Conservation (phyloP, 2,329 filamentous ascomycete species). For the Arthrinium puccinioides region DNA sequence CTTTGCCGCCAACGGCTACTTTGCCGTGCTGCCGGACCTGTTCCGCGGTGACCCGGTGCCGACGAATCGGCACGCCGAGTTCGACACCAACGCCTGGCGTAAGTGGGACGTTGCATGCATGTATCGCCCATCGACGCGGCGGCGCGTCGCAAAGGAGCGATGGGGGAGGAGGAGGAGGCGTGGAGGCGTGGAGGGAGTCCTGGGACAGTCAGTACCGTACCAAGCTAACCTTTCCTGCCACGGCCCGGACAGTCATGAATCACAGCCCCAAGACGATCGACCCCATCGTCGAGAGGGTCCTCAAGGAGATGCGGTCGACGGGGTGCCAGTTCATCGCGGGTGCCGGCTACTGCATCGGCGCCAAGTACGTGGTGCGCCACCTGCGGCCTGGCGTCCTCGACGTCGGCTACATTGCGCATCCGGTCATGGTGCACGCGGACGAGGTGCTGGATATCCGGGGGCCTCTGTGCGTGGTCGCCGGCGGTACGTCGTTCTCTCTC, state of each 20-base stretch:
- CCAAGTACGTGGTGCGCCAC: slow-evolving; percentile 31
- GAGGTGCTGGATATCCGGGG: slow-evolving; percentile 36
- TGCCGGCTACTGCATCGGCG: slow-evolving; percentile 38
- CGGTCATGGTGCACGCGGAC: slow-evolving; percentile 35
- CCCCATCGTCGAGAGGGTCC: slow-evolving; percentile 21
- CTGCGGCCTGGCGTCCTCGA: slow-evolving; percentile 33
- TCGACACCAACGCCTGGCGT: slow-evolving; percentile 24
- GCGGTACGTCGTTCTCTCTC: slow-evolving; percentile 21
- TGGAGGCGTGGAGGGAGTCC: too few species aligned
- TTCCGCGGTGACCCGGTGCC: slow-evolving; percentile 48
- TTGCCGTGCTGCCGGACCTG: slow-evolving; percentile 53
- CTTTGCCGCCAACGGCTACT: slow-evolving; percentile 55
- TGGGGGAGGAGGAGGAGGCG: too few species aligned
- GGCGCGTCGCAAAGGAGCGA: too few species aligned
- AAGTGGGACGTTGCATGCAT: too few species aligned
- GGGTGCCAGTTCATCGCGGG: slow-evolving; percentile 28
- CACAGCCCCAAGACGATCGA: slow-evolving; percentile 23
- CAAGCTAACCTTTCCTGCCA: too few species aligned
- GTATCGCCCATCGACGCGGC: too few species aligned
- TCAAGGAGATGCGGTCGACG: slow-evolving; percentile 19
- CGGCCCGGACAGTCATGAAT: too few species aligned
- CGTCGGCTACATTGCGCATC: slow-evolving; percentile 41
- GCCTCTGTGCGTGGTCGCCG: slow-evolving; percentile 40
- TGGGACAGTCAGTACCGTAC: too few species aligned
- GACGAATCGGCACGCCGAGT: slow-evolving; percentile 30